These are phyloP conservation scores for Akanthomyces muscarius DNA, from an alignment of 2,329 filamentous ascomycete species.

Conservation along the genomic window DNA sequence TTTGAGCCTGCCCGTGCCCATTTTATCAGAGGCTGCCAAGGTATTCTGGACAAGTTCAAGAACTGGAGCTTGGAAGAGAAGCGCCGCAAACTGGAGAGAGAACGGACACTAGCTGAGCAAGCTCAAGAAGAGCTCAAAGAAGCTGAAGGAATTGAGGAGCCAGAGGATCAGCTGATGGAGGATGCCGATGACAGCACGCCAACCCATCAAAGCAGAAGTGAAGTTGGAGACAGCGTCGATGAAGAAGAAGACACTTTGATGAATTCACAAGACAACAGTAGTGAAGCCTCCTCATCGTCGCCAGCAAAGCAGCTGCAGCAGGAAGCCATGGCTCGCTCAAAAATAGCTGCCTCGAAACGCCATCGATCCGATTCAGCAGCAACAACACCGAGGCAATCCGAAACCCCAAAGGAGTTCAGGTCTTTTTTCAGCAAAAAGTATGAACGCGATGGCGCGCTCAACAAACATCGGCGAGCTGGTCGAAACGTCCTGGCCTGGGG, in stretches of 20 bases:
- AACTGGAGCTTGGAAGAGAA: conserved; percentile 89
- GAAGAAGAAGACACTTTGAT: conserved; percentile 15
- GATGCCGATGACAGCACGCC: conserved; percentile 28
- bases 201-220: conserved; percentile 30
- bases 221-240: conserved; percentile 36
- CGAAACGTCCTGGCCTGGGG: conserved; percentile 78
- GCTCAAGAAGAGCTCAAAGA: conserved; percentile 34
- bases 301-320: conserved; percentile 69
- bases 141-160: conserved; percentile 25
- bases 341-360: conserved; percentile 34
- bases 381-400: conserved; percentile 31
- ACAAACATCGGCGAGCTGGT: conserved; percentile 63
- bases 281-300: conserved; percentile 35
- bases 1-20: conserved; percentile 82
- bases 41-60: conserved; percentile 81
- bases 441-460: conserved; percentile 75
- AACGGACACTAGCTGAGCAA: conserved; percentile 45
- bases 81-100: conserved; percentile 70
- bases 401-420: conserved; percentile 61
- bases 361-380: conserved; percentile 30
- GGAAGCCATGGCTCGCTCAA: conserved; percentile 59
- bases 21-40: conserved; percentile 78
- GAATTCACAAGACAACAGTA: conserved; percentile 55
- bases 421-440: conserved; percentile 83
- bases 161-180: conserved; percentile 28